Conservation (phyloP, 768 basidiomycete genomes). For the Hericium rajendrae region DNA sequence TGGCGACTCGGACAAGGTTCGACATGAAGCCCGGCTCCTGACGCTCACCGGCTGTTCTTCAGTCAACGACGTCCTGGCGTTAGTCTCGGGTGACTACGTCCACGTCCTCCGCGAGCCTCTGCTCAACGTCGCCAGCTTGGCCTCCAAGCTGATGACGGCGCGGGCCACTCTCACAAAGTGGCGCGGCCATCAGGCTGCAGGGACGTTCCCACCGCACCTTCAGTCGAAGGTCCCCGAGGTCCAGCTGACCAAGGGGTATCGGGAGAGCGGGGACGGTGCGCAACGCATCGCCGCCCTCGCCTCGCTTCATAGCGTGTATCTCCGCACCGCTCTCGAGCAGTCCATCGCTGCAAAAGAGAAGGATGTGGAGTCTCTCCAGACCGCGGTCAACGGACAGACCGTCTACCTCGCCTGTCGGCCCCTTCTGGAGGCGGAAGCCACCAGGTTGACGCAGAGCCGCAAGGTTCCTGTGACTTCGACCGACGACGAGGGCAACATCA, state of each 20-base stretch:
- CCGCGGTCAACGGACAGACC: neutral
- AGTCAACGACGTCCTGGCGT: neutral
- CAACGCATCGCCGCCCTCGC: neutral
- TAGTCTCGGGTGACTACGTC: neutral
- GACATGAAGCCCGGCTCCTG: no score
- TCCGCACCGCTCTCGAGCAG: neutral
- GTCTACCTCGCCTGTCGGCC: neutral
- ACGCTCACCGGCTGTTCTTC: no score
- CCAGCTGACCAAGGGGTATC: neutral
- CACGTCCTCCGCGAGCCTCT: neutral
- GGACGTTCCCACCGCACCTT: neutral
- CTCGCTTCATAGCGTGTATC: neutral
- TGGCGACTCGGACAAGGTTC: no score
- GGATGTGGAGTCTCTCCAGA: neutral
- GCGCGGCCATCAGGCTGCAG: neutral
- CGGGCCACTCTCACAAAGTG: neutral
- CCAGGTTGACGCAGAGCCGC: neutral
- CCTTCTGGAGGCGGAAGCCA: neutral
- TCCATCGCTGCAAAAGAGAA: neutral
- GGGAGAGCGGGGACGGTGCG: neutral
- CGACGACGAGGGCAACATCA: neutral
- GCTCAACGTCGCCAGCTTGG: neutral
- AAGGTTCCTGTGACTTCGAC: neutral
- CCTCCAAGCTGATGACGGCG: neutral
- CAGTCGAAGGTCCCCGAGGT: neutral